Evolutionary conservation across 352 stramenopile species (phyloP).

Genomic region (Globisporangium viniferum): DNA sequence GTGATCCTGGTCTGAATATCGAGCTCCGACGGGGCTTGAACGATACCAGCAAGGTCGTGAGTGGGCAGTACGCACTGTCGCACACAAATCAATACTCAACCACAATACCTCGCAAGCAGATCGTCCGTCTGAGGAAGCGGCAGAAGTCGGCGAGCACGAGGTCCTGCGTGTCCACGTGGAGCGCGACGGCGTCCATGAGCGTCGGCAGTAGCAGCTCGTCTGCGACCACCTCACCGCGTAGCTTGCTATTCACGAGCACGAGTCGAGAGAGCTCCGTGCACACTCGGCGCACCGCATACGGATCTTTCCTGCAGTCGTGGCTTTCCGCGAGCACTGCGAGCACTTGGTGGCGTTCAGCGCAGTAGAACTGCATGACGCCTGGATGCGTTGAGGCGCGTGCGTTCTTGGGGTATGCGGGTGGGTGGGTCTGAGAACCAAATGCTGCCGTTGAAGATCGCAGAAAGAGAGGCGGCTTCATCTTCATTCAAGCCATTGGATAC

Average conservation of each 20-base stretch:
- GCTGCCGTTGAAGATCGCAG: slow-evolving; percentile 7
- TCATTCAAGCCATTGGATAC: not conserved
- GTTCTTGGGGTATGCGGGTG: not conserved
- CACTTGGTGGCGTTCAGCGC: slow-evolving; percentile 32
- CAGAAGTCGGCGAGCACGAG: slow-evolving; percentile 42
- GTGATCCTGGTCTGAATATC: slow-evolving; percentile 61
- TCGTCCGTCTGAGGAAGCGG: slow-evolving; percentile 41
- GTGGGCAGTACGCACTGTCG: not conserved
- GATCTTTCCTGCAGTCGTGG: slow-evolving; percentile 23
- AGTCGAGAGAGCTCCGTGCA: slow-evolving; percentile 53
- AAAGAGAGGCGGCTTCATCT: slow-evolving; percentile 1
- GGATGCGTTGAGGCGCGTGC: not conserved
- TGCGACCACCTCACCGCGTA: slow-evolving; percentile 32
- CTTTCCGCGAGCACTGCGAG: slow-evolving; percentile 29
- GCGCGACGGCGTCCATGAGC: slow-evolving; percentile 25
- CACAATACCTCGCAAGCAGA: slow-evolving; percentile 44
- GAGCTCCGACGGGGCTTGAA: slow-evolving; percentile 39
- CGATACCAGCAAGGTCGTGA: not conserved
- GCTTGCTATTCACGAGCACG: slow-evolving; percentile 27
- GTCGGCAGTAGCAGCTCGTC: slow-evolving; percentile 28
- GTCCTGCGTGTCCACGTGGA: slow-evolving; percentile 29
- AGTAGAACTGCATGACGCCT: slow-evolving; percentile 58
- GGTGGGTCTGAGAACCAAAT: not conserved
- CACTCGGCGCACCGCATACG: slow-evolving; percentile 47
- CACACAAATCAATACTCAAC: not conserved